Base-by-base conservation (phyloP, 1,139 yeast species). In the Magnusiomyces clavatus region DNA sequence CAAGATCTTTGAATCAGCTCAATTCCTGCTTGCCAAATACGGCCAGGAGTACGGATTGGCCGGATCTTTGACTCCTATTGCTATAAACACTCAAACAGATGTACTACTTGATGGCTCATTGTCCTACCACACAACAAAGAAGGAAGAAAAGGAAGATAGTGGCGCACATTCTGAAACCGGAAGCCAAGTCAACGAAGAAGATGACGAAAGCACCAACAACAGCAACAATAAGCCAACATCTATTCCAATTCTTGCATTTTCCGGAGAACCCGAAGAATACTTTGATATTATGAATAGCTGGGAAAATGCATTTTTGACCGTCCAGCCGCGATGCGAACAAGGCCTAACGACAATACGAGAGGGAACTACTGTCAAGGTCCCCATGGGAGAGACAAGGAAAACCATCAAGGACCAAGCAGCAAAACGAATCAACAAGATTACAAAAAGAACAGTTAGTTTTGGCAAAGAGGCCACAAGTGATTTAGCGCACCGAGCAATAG, bases 301-400 rank as follows among this genome's bases (percentile, higher is more conserved):
- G 70, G 63, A 61, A 49, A 53, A 56, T 14, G 57, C 65, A 29
- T 66, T 60, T 49, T 51, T 60, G 16, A 60, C 58, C 6, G 56
- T 65, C 45, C 67, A 61, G 55, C 64, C 62, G 31, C 61, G 55
- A 41, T 58, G 59, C 35, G 69, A 66, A 51, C 62, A 64, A 46
- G 68, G 66, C 6, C 54, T 67, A n/a, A 51, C 51, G 41, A 51
- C 61, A 0, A 16, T 66, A 6, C 54, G 61, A 19, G 57, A 60
- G 6, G 70, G 70, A 31, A 61, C 63, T 48, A 58, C 67, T 2
- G 66, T 64, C 24, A 57, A 55, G 34, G 51, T 56, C 29, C 61
- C 66, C 16, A 61, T 66, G 64, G 54, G 58, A 37, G 48, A 39
- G 12, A 44, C 47, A 40, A 51, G 44, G 17, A 36, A 34, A 11